Base-by-base conservation (phyloP, 129 eudicot genomes). In the Ambrosia trifida region DNA sequence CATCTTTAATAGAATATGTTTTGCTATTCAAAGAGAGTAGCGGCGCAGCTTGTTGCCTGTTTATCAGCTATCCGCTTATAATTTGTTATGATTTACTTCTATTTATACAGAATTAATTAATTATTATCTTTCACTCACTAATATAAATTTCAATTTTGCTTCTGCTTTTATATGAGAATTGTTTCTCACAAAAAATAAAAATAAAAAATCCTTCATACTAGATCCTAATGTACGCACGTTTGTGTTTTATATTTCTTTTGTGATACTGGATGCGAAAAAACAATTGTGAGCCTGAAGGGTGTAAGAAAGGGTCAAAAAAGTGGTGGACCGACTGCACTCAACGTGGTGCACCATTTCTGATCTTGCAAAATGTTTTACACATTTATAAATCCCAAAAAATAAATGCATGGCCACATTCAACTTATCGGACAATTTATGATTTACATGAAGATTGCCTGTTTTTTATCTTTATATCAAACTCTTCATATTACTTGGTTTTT, bases 351-450 rank as follows among this genome's bases (percentile, higher is more conserved):
- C 40, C 40, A 58, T 24, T 58, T 28, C 40, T 56, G 13, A 32
- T 13, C 45, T 62, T 62, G 2, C 46, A 62, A 30, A 62, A 35
- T 33, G 67, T 62, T 43, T 35, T 10, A 35, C 67, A 61, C 67
- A 32, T 35, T 61, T 14, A 14, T 12, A 61, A 61, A n/a, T 43
- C 20, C 24, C 28, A 14, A 61, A 33, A 32, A 3, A 31, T 61
- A 61, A 61, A 33, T 33, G 66, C 66, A 33, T 61, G 28, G 46
- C 33, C 45, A 61, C 19, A 61, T 33, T 31, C 44, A 61, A 32
- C 66, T 61, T 7, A 61, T 61, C 66, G 13, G 28, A 61, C 66
- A 58, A 58, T 24, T 4, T 36, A 31, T 59, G 43, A 59, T 31
- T 59, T 59, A 31, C 35, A 32, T 33, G 24, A 61, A 61, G 46